Evolutionary conservation across 2,329 filamentous ascomycete species (phyloP).

Genomic region (Alternaria sp.): DNA sequence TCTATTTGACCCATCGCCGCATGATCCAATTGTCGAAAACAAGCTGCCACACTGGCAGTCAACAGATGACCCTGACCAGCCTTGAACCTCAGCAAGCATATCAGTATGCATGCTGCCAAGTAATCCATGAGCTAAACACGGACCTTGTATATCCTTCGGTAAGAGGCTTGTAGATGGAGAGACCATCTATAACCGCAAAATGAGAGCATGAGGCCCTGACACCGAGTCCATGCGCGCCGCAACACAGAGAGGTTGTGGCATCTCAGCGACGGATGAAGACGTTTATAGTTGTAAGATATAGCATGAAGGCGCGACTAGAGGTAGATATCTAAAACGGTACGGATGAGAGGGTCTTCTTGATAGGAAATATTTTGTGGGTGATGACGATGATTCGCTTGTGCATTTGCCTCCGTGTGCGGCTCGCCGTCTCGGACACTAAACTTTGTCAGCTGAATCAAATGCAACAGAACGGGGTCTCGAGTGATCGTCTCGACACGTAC

Average conservation of each 20-base stretch:
- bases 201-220: not conserved
- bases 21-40: rapidly evolving
- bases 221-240: not conserved
- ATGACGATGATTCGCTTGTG: not conserved
- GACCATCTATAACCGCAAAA: not conserved
- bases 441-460: too few relatives aligned
- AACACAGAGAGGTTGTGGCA: not conserved
- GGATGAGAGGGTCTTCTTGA: not conserved
- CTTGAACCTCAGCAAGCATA: not conserved
- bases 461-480: too few relatives aligned
- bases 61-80: not conserved
- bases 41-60: not conserved
- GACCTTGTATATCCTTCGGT: not conserved
- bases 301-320: not conserved
- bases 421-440: too few relatives aligned
- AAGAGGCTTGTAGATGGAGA: not conserved
- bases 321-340: not conserved
- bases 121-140: not conserved
- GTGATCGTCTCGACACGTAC: too few relatives aligned
- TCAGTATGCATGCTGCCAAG: not conserved
- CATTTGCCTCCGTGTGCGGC: too few relatives aligned
- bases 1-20: not conserved
- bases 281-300: not conserved
- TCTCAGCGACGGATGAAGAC: not conserved
- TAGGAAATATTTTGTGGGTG: not conserved